Evolutionary conservation across 441 rosid species (phyloP), one percentile per base, ranked within the genome.

Genomic region (Gossypium lobatum): DNA sequence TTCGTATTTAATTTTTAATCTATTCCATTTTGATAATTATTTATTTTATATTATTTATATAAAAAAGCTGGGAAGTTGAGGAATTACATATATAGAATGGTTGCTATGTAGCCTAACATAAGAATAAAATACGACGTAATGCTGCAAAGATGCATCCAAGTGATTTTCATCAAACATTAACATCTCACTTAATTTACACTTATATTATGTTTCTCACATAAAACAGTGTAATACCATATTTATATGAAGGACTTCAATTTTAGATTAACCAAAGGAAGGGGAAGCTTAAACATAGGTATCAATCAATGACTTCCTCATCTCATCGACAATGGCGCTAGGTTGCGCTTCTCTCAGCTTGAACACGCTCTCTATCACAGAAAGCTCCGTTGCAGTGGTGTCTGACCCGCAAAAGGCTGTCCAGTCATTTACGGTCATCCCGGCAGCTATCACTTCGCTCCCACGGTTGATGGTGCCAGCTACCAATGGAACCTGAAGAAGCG

Each of bases 391-490:
- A 0, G 95, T 95, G 31, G 99, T 95, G 88, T 95, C 98, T n/a
- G 97, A 84, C 0, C 98, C 99, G 1, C 96, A 90, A 79, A 91
- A 91, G 48, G 97, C 83, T 0, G 92, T 87, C 99, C 99, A 95
- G 78, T 93, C 99, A 72, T 93, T 93, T 23, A 90, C 98, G 0
- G 87, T 86, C 92, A 93, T 80, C 42, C 99, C 98, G 1, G 93
- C 91, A 52, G 78, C 96, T n/a, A 93, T 85, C 48, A 91, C 97
- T 74, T 95, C 98, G 31, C 93, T 87, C 28, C 99, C 96, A 70
- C 96, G 97, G 85, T 95, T 95, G 14, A 95, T 90, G 0, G 97
- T 95, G 65, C 97, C 97, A 14, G 99, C 97, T 50, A 91, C 98
- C 74, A 95, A 81, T 25, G 97, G 97, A 37, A 94, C 95, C 77